Evolutionary conservation across 805 yeast genomes (phyloP).

Genomic region (Candida vartiovaarae): DNA sequence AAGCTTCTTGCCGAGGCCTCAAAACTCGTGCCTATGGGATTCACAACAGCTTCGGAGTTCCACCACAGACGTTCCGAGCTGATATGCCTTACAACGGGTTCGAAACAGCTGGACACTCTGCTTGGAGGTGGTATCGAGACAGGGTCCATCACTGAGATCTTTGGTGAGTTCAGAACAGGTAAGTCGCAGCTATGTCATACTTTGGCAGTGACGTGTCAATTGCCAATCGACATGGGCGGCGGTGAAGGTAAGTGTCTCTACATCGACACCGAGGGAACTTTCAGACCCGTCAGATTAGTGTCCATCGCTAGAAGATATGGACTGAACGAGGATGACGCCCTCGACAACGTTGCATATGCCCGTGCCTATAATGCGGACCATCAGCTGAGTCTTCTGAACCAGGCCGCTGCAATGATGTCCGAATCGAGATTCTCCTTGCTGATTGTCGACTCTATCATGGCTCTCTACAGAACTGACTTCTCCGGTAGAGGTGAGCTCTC

Average conservation of each 20-base stretch:
- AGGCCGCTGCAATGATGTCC: constrained; percentile 95
- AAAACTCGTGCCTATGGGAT: constrained; percentile 88
- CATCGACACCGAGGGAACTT: constrained; percentile 96
- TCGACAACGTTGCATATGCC: constrained; percentile 95
- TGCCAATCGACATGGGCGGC: constrained; percentile 95
- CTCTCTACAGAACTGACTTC: constrained; percentile 89
- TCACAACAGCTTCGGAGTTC: constrained; percentile 93
- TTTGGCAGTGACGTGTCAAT: constrained; percentile 91
- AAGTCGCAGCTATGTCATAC: constrained; percentile 97
- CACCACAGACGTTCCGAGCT: constrained; percentile 85
- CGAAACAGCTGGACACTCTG: constrained; percentile 85
- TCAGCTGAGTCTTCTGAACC: constrained; percentile 76
- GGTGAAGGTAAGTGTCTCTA: constrained; percentile 97
- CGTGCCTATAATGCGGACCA: constrained; percentile 97
- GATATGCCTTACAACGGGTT: constrained; percentile 92
- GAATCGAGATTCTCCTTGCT: constrained; percentile 84
- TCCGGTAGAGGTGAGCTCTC: constrained; percentile 93
- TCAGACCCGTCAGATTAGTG: constrained; percentile 83
- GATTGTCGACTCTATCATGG: constrained; percentile 97
- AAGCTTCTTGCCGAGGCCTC: constrained; percentile 76
- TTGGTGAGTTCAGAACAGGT: constrained; percentile 97
- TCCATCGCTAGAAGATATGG: constrained; percentile 91
- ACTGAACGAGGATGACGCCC: constrained; percentile 85
- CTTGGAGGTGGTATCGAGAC: constrained; percentile 97
- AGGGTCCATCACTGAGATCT: constrained; percentile 92